A percentile compares a stretch with the other conserved stretches of the same genome.
Evolutionary conservation across 129 eudicot genomes (phyloP).

Genomic region (Flaveria ramosissima): DNA sequence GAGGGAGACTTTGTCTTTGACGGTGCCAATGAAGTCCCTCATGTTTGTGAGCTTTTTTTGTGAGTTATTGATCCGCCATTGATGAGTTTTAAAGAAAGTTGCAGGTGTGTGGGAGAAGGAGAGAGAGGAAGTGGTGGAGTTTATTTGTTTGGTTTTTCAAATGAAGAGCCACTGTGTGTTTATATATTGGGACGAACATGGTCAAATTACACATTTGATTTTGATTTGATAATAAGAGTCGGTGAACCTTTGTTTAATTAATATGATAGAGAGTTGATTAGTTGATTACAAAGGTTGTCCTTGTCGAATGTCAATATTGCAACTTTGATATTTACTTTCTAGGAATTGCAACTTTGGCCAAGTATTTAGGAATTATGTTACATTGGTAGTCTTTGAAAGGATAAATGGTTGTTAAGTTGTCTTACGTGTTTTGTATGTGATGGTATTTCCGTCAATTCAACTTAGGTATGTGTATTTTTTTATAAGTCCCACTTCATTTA

Average conservation of each 20-base stretch:
- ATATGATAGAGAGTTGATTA: no score
- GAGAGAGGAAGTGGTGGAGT: slow-evolving; percentile 9
- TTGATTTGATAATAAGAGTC: not conserved
- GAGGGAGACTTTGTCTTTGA: slow-evolving; percentile 71
- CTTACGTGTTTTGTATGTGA: no score
- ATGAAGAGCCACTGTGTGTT: not conserved
- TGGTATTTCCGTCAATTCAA: no score
- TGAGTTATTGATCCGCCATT: slow-evolving; percentile 14
- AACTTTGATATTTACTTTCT: no score
- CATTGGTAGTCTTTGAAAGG: no score
- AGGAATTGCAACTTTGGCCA: no score
- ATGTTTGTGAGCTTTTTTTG: slow-evolving; percentile 20
- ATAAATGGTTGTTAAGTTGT: no score
- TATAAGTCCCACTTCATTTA: no score
- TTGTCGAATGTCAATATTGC: no score
- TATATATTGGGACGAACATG: not conserved
- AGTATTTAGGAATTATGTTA: no score
- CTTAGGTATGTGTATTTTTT: no score
- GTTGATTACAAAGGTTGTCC: no score
- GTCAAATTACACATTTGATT: not conserved
- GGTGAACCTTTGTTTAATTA: not conserved
- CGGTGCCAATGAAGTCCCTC: slow-evolving; percentile 60
- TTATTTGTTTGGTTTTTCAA: not conserved
- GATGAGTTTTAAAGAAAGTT: not conserved
- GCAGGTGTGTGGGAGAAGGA: not conserved